phyloP scores from a whole-genome alignment of 768 basidiomycete genomes.

The Antrodiella citrinella region DNA sequence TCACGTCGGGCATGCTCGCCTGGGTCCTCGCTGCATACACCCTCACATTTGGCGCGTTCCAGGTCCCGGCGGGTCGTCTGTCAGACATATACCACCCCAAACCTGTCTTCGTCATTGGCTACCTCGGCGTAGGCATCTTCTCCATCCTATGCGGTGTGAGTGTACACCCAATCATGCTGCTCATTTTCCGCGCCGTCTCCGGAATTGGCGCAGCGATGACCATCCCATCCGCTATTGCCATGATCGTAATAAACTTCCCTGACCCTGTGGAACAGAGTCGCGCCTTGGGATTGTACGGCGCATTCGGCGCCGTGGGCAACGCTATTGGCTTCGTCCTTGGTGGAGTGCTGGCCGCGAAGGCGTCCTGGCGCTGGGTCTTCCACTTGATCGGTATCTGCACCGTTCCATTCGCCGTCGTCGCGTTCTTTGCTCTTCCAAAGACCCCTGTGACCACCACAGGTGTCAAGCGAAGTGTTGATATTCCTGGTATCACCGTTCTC shows the following conservation, averaged over 20 bases:
- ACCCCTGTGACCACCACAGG: background rate
- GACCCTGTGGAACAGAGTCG: slow-evolving; percentile 5
- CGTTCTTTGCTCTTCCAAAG: slow-evolving; percentile 1
- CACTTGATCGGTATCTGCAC: slow-evolving; percentile 5
- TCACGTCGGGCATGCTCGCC: slow-evolving; percentile 2
- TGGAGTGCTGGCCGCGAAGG: background rate
- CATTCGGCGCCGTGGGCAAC: slow-evolving; percentile 6
- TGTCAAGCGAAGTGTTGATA: slow-evolving; percentile 3
- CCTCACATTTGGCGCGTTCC: slow-evolving; percentile 8
- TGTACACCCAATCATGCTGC: slow-evolving; percentile 7
- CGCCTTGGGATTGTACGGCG: slow-evolving; percentile 4
- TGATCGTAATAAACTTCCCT: slow-evolving; percentile 5
- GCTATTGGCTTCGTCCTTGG: slow-evolving; percentile 3
- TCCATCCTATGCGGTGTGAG: slow-evolving; percentile 8
- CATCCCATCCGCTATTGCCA: slow-evolving; percentile 7
- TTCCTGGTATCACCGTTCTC: slow-evolving; percentile 3
- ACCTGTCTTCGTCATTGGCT: slow-evolving; percentile 6
- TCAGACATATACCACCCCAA: slow-evolving; percentile 9
- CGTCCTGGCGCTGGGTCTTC: slow-evolving; percentile 6
- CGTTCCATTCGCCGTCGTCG: slow-evolving; percentile 5
- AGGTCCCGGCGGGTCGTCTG: slow-evolving; percentile 7
- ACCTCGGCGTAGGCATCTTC: slow-evolving; percentile 6
- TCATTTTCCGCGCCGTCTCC: slow-evolving; percentile 7
- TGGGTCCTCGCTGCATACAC: slow-evolving; percentile 7
- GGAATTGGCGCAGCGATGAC: slow-evolving; percentile 7